These are phyloP conservation scores for Penicillium sp. DNA, from an alignment of 2,329 filamentous ascomycete genomes.

Conservation along the genomic window DNA sequence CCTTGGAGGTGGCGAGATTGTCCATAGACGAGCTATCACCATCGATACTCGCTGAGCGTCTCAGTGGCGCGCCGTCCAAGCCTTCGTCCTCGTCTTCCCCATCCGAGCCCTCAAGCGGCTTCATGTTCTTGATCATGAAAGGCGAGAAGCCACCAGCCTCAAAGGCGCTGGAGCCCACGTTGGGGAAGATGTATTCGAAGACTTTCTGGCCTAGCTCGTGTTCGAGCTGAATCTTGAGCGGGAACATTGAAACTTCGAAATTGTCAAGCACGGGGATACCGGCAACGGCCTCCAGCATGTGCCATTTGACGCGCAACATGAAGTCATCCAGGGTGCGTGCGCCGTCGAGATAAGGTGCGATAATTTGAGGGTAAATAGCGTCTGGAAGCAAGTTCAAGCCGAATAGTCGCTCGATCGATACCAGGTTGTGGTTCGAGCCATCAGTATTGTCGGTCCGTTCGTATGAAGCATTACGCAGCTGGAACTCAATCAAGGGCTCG, in stretches of 20 bases:
- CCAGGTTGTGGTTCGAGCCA: slow-evolving; percentile 89
- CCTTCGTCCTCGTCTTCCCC: slow-evolving; percentile 46
- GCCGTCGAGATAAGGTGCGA: slow-evolving; percentile 79
- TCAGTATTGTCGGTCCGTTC: slow-evolving; percentile 96
- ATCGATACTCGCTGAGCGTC: slow-evolving; percentile 40
- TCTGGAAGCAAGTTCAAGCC: slow-evolving; percentile 88
- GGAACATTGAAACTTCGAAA: slow-evolving; percentile 91
- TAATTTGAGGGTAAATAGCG: slow-evolving; percentile 93
- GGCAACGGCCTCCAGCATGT: slow-evolving; percentile 96
- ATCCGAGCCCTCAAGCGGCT: slow-evolving; percentile 47
- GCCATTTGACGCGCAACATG: slow-evolving; percentile 94
- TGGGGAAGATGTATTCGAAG: slow-evolving; percentile 97
- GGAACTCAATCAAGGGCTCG: slow-evolving; percentile 87
- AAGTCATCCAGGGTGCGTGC: slow-evolving; percentile 62
- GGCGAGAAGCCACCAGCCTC: slow-evolving; percentile 53
- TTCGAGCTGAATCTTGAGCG: slow-evolving; percentile 90
- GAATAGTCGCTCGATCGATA: slow-evolving; percentile 83
- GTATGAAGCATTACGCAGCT: slow-evolving; percentile 86
- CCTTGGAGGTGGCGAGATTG: slow-evolving; percentile 57
- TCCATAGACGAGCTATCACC: slow-evolving; percentile 40
- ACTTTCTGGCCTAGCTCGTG: slow-evolving; percentile 87
- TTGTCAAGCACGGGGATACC: slow-evolving; percentile 96
- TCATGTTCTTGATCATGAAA: slow-evolving; percentile 54
- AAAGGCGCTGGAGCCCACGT: slow-evolving; percentile 60
- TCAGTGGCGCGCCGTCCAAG: slow-evolving; percentile 13